These are phyloP conservation scores for Pichia manshurica DNA, from an alignment of 805 yeast species.

Conservation along the genomic window DNA sequence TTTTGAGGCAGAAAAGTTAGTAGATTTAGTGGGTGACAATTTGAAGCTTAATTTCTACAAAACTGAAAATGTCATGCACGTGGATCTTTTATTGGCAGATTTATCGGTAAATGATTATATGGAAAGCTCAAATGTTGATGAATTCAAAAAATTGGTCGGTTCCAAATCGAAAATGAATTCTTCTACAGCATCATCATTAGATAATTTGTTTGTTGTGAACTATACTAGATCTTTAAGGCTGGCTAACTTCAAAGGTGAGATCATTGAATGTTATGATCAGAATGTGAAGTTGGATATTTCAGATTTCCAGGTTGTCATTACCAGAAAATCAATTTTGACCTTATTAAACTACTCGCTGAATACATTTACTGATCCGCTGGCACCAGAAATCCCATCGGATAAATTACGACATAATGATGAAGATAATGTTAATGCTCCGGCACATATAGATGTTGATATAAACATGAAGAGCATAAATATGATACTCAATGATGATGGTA, in stretches of 20 bases:
- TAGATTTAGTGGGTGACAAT: conserved; percentile 66
- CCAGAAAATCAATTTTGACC: conserved; percentile 73
- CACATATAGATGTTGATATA: conserved; percentile 64
- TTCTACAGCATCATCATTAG: conserved; percentile 24
- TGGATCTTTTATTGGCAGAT: conserved; percentile 59
- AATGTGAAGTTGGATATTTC: conserved; percentile 67
- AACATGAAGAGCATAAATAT: conserved; percentile 67
- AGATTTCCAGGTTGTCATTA: conserved; percentile 66
- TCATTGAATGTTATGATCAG: conserved; percentile 72
- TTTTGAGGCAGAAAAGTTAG: conserved; percentile 58
- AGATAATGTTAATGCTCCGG: conserved; percentile 57
- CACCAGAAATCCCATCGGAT: conserved; percentile 64
- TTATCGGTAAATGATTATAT: conserved; percentile 71
- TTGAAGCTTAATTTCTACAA: conserved; percentile 56
- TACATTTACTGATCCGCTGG: conserved; percentile 82
- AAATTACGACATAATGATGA: conserved; percentile 61
- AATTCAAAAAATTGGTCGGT: conserved; percentile 63
- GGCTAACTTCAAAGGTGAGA: conserved; percentile 46
- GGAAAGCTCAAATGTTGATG: conserved; percentile 54
- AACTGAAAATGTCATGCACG: conserved; percentile 55
- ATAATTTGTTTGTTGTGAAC: conserved; percentile 52
- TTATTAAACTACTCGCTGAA: conserved; percentile 74
- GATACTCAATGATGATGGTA: conserved; percentile 76
- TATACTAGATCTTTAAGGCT: conserved; percentile 56
- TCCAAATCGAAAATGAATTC: conserved; percentile 47